Base-by-base conservation (phyloP, 306 rosid genomes). In the Neltuma alba region DNA sequence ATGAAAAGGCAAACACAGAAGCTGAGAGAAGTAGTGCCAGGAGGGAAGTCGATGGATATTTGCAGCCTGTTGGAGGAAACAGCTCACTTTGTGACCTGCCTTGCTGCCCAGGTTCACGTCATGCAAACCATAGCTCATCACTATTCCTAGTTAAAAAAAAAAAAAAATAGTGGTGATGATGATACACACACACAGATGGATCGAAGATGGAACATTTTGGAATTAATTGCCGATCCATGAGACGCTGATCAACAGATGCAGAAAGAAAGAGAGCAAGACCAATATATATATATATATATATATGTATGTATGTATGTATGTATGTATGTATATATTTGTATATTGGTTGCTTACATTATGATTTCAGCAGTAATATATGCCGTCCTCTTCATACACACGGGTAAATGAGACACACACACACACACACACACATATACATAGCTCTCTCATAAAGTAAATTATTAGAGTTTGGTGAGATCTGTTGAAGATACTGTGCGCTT, bases 71-170 rank as follows among this genome's bases (percentile, higher is more conserved):
- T 68, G 21, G 73, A 68, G 21, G 73, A 68, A 28, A 68, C 73
- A 0, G 73, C 73, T 25, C 52, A 68, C 9, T 68, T 68, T 68
- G 54, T 68, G 73, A 68, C 3, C 16, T 68, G 73, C 73, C 73
- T 68, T 40, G 3, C 30, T 23, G 7, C 54, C 2, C 73, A 68
- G 73, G 34, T 68, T 25, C 9, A 21, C 34, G 18, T 68, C 73
- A 68, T 68, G 73, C 73, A 68, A 40, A 21, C 54, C 73, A 68
- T 68, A 38, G 73, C 73, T 41, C 33, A 68, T 68, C 73, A 41
- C 54, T 23, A 5, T 41, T 40, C 73, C 54, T 40, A 68, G 34
- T n/a, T n/a, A n/a, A n/a, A n/a, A n/a, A n/a, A n/a, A n/a, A n/a
- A n/a, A n/a, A n/a, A n/a, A n/a, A n/a, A n/a, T n/a, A n/a, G n/a